Evolutionary conservation across 2,329 filamentous ascomycete species (phyloP).

Genomic region (Colletotrichum destructivum): DNA sequence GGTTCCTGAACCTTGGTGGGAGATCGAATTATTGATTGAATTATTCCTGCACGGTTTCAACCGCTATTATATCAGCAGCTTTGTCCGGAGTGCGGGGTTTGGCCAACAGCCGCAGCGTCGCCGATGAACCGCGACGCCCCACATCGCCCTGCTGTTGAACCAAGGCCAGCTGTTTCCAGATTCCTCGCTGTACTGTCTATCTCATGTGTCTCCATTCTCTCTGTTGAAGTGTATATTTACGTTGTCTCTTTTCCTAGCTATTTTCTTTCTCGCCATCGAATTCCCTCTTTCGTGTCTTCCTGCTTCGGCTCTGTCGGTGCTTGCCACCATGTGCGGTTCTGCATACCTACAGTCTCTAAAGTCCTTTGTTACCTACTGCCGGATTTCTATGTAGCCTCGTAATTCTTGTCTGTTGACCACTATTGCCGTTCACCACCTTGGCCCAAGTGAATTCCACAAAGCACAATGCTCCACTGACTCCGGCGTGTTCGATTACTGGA

Average conservation of each 20-base stretch:
- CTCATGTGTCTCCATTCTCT: conserved; percentile 5
- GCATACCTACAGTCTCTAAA: conserved; percentile 26
- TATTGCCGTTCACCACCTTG: too few species aligned
- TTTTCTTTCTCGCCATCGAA: background rate
- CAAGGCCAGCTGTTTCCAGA: conserved; percentile 24
- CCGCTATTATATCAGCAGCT: conserved; percentile 9
- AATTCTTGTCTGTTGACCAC: too few species aligned
- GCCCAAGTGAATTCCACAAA: too few species aligned
- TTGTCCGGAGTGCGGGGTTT: conserved; percentile 2
- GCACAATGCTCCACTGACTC: too few species aligned
- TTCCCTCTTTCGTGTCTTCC: conserved; percentile 16
- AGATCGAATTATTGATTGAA: background rate
- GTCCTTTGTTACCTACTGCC: too few species aligned
- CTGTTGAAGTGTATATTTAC: conserved; percentile 10
- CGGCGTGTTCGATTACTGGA: too few species aligned
- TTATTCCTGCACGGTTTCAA: conserved; percentile 3
- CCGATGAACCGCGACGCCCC: conserved; percentile 17
- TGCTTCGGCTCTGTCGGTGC: conserved; percentile 15
- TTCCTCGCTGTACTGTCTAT: conserved; percentile 20
- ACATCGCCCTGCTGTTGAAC: conserved; percentile 34
- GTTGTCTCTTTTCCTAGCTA: background rate
- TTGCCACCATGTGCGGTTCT: conserved; percentile 22
- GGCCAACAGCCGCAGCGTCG: conserved; percentile 18
- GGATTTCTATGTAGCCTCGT: too few species aligned
- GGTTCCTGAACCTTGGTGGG: too few species aligned